A percentile compares a stretch with the other conserved stretches of the same genome.
Evolutionary conservation across 2,329 filamentous ascomycete genomes (phyloP).

Genomic region (Fusarium succisae): DNA sequence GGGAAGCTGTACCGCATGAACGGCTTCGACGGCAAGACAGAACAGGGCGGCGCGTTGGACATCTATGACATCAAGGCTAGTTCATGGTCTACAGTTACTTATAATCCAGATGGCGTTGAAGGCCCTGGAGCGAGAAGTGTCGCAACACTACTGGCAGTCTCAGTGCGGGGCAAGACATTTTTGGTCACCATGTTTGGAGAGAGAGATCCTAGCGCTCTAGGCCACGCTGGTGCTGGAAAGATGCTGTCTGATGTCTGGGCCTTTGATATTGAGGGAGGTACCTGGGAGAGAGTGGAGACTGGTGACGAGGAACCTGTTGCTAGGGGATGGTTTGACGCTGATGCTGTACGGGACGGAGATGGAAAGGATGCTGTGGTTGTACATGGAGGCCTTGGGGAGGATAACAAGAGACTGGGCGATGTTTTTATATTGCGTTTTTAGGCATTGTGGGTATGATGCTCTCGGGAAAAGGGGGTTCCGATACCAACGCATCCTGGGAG

Average conservation of each 20-base stretch:
- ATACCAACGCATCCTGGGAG: accelerated
- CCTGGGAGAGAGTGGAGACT: neutral
- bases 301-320: neutral
- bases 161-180: accelerated
- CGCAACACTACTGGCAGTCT: neutral
- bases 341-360: neutral
- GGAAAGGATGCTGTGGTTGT: neutral
- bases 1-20: neutral
- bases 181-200: neutral
- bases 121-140: neutral
- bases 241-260: neutral
- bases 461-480: too few relatives aligned
- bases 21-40: neutral
- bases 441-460: neutral
- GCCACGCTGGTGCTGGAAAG: neutral
- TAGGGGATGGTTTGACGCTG: neutral
- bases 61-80: accelerated
- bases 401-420: neutral
- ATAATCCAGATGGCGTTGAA: neutral
- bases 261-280: accelerated
- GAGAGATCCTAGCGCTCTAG: neutral
- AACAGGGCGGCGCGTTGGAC: neutral
- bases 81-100: neutral
- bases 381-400: neutral
- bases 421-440: neutral